These are phyloP conservation scores for Clonostachys solani DNA, from an alignment of 2,329 filamentous ascomycete genomes.

Conservation along the genomic window DNA sequence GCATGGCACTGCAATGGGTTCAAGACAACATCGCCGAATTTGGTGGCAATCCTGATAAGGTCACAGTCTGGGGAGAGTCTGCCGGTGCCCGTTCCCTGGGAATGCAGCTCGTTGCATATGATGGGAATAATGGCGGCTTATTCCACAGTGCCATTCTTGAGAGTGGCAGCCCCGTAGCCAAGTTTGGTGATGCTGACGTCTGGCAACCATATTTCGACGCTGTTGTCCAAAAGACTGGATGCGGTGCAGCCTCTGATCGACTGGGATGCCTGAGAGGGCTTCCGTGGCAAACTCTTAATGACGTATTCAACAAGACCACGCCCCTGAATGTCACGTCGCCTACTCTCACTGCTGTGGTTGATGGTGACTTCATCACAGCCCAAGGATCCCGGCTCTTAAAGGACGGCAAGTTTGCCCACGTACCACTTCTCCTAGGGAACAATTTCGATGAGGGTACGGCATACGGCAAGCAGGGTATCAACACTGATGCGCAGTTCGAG, in stretches of 20 bases:
- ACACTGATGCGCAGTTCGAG: constrained; percentile 30
- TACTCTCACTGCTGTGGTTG: constrained; percentile 36
- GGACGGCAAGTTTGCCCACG: constrained; percentile 32
- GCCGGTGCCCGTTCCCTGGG: constrained; percentile 24
- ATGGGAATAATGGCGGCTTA: constrained; percentile 48
- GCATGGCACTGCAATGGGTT: constrained; percentile 22
- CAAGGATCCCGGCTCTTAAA: constrained; percentile 40
- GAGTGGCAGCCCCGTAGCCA: constrained; percentile 30
- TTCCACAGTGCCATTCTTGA: constrained; percentile 51
- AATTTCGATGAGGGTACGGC: constrained; percentile 44
- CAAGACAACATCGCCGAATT: constrained; percentile 21
- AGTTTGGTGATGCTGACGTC: constrained; percentile 4
- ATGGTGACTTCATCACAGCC: constrained; percentile 40
- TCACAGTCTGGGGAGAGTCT: constrained; percentile 25
- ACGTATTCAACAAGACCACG: constrained; percentile 16
- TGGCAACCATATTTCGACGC: neutral
- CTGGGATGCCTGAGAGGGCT: constrained; percentile 29
- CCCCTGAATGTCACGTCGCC: constrained; percentile 23
- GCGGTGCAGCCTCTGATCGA: constrained; percentile 23
- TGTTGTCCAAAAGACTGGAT: constrained; percentile 7
- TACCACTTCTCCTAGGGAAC: constrained; percentile 40
- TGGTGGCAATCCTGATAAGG: constrained; percentile 17
- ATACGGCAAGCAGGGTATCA: constrained; percentile 31
- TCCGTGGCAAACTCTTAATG: constrained; percentile 4
- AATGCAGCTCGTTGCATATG: constrained; percentile 49